These are phyloP conservation scores for Neurospora sp. DNA, from an alignment of 2,329 filamentous ascomycete genomes.

Conservation along the genomic window DNA sequence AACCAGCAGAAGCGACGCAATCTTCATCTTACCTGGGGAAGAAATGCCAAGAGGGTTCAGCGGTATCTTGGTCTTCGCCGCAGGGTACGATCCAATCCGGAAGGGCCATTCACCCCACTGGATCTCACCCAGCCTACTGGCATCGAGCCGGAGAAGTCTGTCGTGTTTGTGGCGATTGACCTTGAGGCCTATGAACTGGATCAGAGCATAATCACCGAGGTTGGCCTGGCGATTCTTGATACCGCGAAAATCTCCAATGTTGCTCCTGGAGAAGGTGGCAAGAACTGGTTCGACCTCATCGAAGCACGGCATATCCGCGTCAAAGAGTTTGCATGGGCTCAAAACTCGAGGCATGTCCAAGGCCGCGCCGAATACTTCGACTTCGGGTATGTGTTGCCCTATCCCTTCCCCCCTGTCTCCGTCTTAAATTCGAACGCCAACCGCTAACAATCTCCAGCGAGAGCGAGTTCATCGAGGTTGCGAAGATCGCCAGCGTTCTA, in stretches of 20 bases:
- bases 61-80: conserved; percentile 61
- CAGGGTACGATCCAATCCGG: conserved; percentile 3
- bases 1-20: conserved; percentile 36
- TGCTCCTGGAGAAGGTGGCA: conserved; percentile 50
- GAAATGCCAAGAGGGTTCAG: conserved; percentile 54
- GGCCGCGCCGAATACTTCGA: conserved; percentile 67
- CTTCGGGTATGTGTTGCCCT: conserved; percentile 51
- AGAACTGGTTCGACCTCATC: conserved; percentile 59
- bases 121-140: conserved; percentile 34
- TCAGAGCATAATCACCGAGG: conserved; percentile 63
- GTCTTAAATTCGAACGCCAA: background rate
- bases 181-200: conserved; percentile 69
- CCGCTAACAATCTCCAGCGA: conserved; percentile 3
- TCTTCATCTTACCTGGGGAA: conserved; percentile 40
- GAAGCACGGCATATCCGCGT: conserved; percentile 67
- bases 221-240: conserved; percentile 77
- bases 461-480: conserved; percentile 12
- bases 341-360: conserved; percentile 57
- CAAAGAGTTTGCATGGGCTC: conserved; percentile 52
- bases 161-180: conserved; percentile 70
- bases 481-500: conserved; percentile 5
- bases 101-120: conserved; percentile 20
- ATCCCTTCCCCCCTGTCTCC: conserved; percentile 20
- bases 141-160: conserved; percentile 38
- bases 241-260: conserved; percentile 44